A percentile compares a stretch with the other conserved stretches of the same genome.
Evolutionary conservation across 164 flowering plant genomes (phyloP).

Genomic region (Vitis riparia): DNA sequence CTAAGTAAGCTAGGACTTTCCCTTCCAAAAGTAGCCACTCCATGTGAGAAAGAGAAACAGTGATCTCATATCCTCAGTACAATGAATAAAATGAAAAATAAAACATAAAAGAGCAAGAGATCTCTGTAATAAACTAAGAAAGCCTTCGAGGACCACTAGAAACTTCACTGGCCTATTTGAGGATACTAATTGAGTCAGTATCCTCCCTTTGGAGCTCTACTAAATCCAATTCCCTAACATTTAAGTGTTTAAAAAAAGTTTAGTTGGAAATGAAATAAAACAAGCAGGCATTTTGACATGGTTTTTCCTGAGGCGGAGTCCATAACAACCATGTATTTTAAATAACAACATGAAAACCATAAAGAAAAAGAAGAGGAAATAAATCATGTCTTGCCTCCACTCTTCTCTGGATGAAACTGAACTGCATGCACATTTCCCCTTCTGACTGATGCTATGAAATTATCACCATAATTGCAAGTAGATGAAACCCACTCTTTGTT

Average conservation of each 20-base stretch:
- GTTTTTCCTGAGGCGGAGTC: background rate
- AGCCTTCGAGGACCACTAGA: background rate
- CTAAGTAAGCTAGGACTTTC: too few relatives aligned
- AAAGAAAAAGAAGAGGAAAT: background rate
- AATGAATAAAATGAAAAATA: too few relatives aligned
- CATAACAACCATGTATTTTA: background rate
- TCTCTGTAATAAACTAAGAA: background rate
- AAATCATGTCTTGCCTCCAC: constrained; percentile 71
- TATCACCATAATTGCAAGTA: constrained; percentile 85
- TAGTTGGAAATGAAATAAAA: background rate
- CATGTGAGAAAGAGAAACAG: too few relatives aligned
- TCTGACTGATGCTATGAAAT: constrained; percentile 82
- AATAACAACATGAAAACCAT: background rate
- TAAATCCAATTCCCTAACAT: background rate
- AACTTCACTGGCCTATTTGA: background rate
- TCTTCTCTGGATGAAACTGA: constrained; percentile 99
- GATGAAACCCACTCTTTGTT: constrained; percentile 94
- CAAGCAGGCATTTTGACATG: background rate
- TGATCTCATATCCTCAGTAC: too few relatives aligned
- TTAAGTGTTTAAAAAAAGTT: background rate
- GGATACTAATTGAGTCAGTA: background rate
- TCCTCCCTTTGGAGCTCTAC: background rate
- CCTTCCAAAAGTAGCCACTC: too few relatives aligned
- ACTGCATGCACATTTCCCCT: constrained; percentile 96
- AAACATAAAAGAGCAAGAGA: too few relatives aligned